Evolutionary conservation across 2,329 filamentous ascomycete species (phyloP).

Genomic region (Grosmannia penicillata): DNA sequence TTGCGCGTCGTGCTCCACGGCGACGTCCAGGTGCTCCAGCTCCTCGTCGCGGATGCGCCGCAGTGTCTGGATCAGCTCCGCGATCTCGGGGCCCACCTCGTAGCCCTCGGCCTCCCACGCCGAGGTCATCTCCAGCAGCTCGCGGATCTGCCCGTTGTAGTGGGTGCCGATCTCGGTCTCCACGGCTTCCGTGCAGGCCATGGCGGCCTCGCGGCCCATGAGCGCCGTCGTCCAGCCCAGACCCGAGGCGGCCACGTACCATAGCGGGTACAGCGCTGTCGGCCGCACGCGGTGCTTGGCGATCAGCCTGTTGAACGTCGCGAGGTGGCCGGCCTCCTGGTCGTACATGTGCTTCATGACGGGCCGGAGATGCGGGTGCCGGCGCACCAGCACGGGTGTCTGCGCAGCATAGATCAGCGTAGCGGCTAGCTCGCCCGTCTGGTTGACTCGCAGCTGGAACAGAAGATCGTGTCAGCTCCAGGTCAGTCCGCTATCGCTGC

Average conservation of each 20-base stretch:
- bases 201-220: slow-evolving; percentile 83
- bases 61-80: slow-evolving; percentile 55
- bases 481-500: neutral
- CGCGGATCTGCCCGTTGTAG: slow-evolving; percentile 84
- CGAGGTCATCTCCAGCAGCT: slow-evolving; percentile 65
- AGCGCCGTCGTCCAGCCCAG: slow-evolving; percentile 83
- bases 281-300: slow-evolving; percentile 81
- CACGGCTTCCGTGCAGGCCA: slow-evolving; percentile 97
- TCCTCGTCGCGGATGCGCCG: slow-evolving; percentile 87
- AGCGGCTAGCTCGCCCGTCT: slow-evolving; percentile 93
- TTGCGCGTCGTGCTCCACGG: slow-evolving; percentile 83
- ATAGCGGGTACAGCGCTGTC: slow-evolving; percentile 82
- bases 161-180: slow-evolving; percentile 96
- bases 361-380: slow-evolving; percentile 75
- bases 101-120: slow-evolving; percentile 66
- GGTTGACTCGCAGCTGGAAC: slow-evolving; percentile 72
- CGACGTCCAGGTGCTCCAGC: slow-evolving; percentile 90
- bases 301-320: slow-evolving; percentile 71
- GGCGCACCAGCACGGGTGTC: slow-evolving; percentile 61
- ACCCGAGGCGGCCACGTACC: slow-evolving; percentile 64
- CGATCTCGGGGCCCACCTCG: slow-evolving; percentile 65
- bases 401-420: slow-evolving; percentile 88
- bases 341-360: slow-evolving; percentile 98
- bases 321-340: slow-evolving; percentile 79
- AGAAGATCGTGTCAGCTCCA: slow-evolving; percentile 10